These are phyloP conservation scores for Kazachstania sp. DNA, from an alignment of 1,139 yeast genomes.

Conservation along the genomic window DNA sequence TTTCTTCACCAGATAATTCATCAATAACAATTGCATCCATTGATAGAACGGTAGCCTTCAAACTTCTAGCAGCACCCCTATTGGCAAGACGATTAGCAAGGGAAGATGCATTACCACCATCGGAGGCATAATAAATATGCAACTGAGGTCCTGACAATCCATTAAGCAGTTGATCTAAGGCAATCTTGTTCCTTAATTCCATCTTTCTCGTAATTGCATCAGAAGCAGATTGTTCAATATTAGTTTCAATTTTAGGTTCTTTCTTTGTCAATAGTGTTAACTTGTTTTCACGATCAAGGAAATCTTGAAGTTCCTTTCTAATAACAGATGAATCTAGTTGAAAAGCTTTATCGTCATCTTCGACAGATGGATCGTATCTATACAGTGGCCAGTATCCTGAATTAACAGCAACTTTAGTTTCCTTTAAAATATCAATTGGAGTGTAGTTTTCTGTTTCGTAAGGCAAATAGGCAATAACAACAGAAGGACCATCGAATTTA, in stretches of 20 bases:
- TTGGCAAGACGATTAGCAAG: slow-evolving; percentile 74
- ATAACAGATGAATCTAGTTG: slow-evolving; percentile 77
- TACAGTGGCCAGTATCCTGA: slow-evolving; percentile 95
- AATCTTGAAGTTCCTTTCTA: slow-evolving; percentile 64
- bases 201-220: slow-evolving; percentile 54
- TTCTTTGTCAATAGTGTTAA: slow-evolving; percentile 66
- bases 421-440: slow-evolving; percentile 68
- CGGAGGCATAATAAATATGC: slow-evolving; percentile 85
- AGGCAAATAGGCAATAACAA: slow-evolving; percentile 86
- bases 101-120: slow-evolving; percentile 87
- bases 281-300: slow-evolving; percentile 83
- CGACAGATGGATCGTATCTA: slow-evolving; percentile 61
- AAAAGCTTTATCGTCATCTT: slow-evolving; percentile 41
- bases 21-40: slow-evolving; percentile 83
- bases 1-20: slow-evolving; percentile 73
- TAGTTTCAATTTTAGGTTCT: slow-evolving; percentile 70
- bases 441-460: slow-evolving; percentile 56
- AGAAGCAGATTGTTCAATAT: slow-evolving; percentile 54
- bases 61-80: slow-evolving; percentile 79
- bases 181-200: slow-evolving; percentile 61
- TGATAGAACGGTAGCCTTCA: slow-evolving; percentile 64
- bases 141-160: slow-evolving; percentile 91
- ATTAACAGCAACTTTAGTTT: slow-evolving; percentile 84
- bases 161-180: slow-evolving; percentile 67
- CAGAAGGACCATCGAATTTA: slow-evolving; percentile 79